Conservation (phyloP, 257 asterid species). For the Ocimum tenuiflorum region DNA sequence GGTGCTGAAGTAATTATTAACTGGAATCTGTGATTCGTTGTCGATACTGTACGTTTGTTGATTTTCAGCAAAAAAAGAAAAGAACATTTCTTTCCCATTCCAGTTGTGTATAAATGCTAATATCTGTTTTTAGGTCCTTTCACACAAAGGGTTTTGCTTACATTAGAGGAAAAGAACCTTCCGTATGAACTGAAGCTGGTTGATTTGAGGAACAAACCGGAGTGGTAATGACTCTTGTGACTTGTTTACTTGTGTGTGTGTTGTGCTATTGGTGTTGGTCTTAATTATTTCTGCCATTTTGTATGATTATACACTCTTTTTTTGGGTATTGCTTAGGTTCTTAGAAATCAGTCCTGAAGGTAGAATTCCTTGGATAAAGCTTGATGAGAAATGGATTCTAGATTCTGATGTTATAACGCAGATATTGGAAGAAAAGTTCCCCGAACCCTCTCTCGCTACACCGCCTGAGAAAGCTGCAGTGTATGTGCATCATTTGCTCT, state of each 20-base stretch:
- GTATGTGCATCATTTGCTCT: slow-evolving; percentile 38
- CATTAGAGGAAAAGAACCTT: slow-evolving; percentile 79
- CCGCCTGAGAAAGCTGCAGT: slow-evolving; percentile 78
- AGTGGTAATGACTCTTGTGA: slow-evolving; percentile 45
- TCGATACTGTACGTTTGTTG: background rate
- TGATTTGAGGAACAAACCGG: slow-evolving; percentile 79
- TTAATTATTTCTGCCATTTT: background rate
- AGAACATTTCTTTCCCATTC: too few species aligned
- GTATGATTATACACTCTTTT: background rate
- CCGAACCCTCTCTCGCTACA: slow-evolving; percentile 69
- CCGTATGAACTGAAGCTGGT: slow-evolving; percentile 76
- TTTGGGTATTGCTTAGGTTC: slow-evolving; percentile 40
- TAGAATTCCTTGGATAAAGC: slow-evolving; percentile 77
- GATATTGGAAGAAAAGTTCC: slow-evolving; percentile 77
- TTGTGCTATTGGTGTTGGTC: background rate
- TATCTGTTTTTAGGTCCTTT: slow-evolving; percentile 63
- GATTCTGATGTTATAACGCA: slow-evolving; percentile 93
- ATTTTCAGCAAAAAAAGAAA: too few species aligned
- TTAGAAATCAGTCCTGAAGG: slow-evolving; percentile 73
- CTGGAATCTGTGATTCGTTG: background rate
- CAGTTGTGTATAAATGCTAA: background rate
- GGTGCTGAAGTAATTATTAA: background rate
- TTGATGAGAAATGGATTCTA: slow-evolving; percentile 84
- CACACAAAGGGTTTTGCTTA: slow-evolving; percentile 79
- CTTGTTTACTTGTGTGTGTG: background rate